Percentiles rank a stretch among this genome's conserved stretches.
These are phyloP conservation scores for Picochlorum sp. DNA, from an alignment of 139 green algal species.

Conservation along the genomic window DNA sequence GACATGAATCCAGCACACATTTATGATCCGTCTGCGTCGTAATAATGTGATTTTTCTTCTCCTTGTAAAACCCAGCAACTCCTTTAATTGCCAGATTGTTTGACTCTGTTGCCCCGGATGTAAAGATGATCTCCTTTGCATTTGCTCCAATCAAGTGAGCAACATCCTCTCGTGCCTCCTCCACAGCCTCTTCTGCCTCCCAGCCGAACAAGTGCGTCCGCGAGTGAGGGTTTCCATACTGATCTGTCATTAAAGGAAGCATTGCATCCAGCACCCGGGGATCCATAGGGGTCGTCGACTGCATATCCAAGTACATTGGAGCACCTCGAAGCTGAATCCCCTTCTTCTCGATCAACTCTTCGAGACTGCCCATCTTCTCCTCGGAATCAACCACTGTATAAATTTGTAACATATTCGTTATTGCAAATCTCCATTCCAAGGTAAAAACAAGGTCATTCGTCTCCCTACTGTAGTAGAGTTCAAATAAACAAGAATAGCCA, in stretches of 20 bases:
- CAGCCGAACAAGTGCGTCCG: slow-evolving; percentile 95
- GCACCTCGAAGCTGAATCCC: slow-evolving; percentile 75
- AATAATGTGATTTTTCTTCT: slow-evolving; percentile 94
- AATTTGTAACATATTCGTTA: too few species aligned
- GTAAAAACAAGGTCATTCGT: too few species aligned
- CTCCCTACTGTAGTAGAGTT: too few species aligned
- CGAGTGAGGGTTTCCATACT: slow-evolving; percentile 97
- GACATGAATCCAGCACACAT: slow-evolving; percentile 94
- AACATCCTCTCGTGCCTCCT: slow-evolving; percentile 75
- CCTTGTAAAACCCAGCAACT: slow-evolving; percentile 85
- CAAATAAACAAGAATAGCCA: too few species aligned
- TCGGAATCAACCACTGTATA: too few species aligned
- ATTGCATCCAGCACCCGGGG: slow-evolving; percentile 92
- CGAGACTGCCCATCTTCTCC: background rate
- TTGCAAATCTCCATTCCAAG: too few species aligned
- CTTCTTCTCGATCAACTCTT: slow-evolving; percentile 75
- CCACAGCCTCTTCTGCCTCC: slow-evolving; percentile 91
- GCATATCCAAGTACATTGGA: slow-evolving; percentile 96
- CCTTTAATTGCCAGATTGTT: slow-evolving; percentile 99
- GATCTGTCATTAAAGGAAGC: slow-evolving; percentile 88
- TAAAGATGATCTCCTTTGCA: slow-evolving; percentile 99
- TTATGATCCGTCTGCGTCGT: slow-evolving; percentile 85
- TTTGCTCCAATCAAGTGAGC: slow-evolving; percentile 81
- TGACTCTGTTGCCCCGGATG: slow-evolving; percentile 89
- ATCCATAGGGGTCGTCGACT: slow-evolving; percentile 92